Conservation (phyloP, 176 grass and related monocot species). For the Pharus latifolius region DNA sequence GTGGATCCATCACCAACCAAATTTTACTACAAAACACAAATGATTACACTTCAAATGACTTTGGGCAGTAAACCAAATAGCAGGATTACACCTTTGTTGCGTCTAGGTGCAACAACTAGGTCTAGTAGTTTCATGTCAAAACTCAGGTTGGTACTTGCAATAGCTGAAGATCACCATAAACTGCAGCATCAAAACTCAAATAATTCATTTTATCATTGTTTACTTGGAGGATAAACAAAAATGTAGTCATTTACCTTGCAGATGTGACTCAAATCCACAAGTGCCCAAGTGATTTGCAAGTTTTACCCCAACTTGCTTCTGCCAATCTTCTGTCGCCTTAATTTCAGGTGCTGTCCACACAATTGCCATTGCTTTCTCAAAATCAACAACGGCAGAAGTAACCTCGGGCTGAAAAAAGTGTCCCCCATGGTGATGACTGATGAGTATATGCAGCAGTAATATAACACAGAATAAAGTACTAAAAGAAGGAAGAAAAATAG, state of each 20-base stretch:
- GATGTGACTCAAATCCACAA: slow-evolving; percentile 71
- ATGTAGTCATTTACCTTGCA: slow-evolving; percentile 33
- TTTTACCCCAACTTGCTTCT: slow-evolving; percentile 59
- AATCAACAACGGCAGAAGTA: slow-evolving; percentile 54
- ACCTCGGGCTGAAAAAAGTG: slow-evolving; percentile 50
- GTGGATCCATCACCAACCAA: background rate
- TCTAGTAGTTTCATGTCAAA: background rate
- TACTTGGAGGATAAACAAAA: background rate
- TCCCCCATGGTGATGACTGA: background rate
- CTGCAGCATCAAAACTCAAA: background rate
- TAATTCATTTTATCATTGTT: background rate
- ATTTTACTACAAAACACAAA: background rate
- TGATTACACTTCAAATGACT: background rate
- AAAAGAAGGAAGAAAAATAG: background rate
- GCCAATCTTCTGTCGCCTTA: slow-evolving; percentile 45
- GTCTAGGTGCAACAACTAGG: background rate
- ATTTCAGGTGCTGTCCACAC: slow-evolving; percentile 52
- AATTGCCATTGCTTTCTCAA: slow-evolving; percentile 50
- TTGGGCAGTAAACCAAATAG: background rate
- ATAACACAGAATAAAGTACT: background rate
- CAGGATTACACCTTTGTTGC: background rate
- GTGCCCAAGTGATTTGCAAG: slow-evolving; percentile 75
- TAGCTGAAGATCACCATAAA: background rate
- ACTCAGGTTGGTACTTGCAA: background rate
- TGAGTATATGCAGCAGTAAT: background rate